Percentiles rank a stretch among this genome's conserved stretches.
phyloP scores from a whole-genome alignment of 805 yeast species.

The Pichia scutulata region DNA sequence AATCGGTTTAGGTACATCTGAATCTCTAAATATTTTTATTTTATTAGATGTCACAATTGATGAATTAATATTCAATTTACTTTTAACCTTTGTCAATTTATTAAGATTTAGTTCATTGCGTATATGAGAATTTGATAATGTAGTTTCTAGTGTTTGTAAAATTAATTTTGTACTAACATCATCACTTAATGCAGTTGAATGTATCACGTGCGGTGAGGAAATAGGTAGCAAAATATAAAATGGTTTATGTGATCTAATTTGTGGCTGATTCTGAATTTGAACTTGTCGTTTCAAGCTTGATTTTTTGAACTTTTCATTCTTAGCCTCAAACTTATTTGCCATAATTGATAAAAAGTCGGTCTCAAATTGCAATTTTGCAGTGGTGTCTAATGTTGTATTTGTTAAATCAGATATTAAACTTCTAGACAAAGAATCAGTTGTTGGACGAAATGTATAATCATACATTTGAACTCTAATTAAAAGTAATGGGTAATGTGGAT shows the following conservation, averaged over 20 bases:
- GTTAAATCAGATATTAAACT: constrained; percentile 2
- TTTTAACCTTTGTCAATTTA: no score
- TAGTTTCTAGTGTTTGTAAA: constrained; percentile 50
- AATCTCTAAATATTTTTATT: constrained; percentile 7
- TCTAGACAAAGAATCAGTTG: not conserved
- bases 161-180: constrained; percentile 46
- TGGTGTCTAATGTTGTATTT: not conserved
- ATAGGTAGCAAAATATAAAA: constrained; percentile 59
- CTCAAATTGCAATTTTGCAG: constrained; percentile 10
- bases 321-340: constrained; percentile 13
- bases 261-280: constrained; percentile 9
- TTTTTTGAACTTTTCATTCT: not conserved
- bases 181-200: constrained; percentile 33
- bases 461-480: constrained; percentile 63
- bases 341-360: constrained; percentile 4
- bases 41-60: not conserved
- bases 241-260: constrained; percentile 42
- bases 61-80: not conserved
- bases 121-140: constrained; percentile 30
- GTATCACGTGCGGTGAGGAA: constrained; percentile 60
- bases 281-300: constrained; percentile 2
- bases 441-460: constrained; percentile 33
- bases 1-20: constrained; percentile 23
- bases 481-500: constrained; percentile 53
- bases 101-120: not conserved